Evolutionary conservation across 2,329 filamentous ascomycete species (phyloP).

Genomic region (Penicillium sp.): DNA sequence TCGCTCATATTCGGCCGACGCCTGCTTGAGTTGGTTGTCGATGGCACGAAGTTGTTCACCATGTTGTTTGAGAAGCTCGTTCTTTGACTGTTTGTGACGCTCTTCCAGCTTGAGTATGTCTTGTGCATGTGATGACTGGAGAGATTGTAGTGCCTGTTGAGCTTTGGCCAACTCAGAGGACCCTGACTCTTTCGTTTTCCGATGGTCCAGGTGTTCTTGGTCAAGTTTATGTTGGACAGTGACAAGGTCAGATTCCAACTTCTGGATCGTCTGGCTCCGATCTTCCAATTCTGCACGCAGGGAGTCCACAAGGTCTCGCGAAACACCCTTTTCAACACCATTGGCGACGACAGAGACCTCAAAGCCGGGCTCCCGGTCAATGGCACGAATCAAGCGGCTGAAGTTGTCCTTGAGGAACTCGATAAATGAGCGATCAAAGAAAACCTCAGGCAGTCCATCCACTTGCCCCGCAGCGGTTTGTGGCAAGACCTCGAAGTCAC

Average conservation of each 20-base stretch:
- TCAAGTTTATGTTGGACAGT: conserved; percentile 59
- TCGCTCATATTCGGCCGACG: conserved; percentile 43
- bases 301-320: conserved; percentile 88
- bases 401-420: conserved; percentile 97
- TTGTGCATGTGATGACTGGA: conserved; percentile 70
- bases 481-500: conserved; percentile 85
- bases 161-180: conserved; percentile 59
- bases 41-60: conserved; percentile 51
- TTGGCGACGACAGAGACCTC: conserved; percentile 81
- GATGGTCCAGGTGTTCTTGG: conserved; percentile 73
- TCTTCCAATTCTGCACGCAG: conserved; percentile 76
- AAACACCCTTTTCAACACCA: conserved; percentile 83
- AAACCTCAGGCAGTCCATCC: conserved; percentile 70
- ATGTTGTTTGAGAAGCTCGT: conserved; percentile 46
- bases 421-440: conserved; percentile 82
- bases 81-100: conserved; percentile 47
- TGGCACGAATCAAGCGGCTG: conserved; percentile 76
- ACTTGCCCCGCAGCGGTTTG: conserved; percentile 62
- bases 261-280: conserved; percentile 63
- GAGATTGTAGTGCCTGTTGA: conserved; percentile 67
- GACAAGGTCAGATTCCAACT: conserved; percentile 58
- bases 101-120: conserved; percentile 55
- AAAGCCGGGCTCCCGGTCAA: conserved; percentile 86
- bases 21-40: conserved; percentile 51
- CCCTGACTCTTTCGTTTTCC: conserved; percentile 62